phyloP scores from a whole-genome alignment of 2,329 filamentous ascomycete genomes.

The Furcasterigmium sp. region DNA sequence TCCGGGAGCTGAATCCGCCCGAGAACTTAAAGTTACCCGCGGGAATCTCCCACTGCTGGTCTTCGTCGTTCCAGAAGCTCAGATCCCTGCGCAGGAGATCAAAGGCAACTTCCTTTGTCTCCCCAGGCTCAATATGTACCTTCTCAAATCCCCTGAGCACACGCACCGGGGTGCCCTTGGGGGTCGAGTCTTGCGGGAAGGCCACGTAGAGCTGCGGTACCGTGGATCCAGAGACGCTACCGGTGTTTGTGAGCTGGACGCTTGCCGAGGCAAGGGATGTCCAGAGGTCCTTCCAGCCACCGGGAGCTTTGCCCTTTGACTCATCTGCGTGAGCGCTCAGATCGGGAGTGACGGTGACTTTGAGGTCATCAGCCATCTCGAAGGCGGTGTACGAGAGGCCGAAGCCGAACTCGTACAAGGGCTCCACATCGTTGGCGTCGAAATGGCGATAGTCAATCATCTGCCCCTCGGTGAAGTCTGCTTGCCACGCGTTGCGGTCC shows the following conservation, averaged over 20 bases:
- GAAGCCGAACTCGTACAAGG: slow-evolving; percentile 49
- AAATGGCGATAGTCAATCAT: slow-evolving; percentile 53
- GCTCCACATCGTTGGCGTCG: slow-evolving; percentile 38
- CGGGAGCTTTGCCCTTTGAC: slow-evolving; percentile 24
- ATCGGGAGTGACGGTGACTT: background rate
- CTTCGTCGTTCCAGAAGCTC: slow-evolving; percentile 56
- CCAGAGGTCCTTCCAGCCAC: slow-evolving; percentile 51
- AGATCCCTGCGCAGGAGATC: slow-evolving; percentile 55
- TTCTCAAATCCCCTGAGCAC: slow-evolving; percentile 62
- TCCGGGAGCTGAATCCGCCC: slow-evolving; percentile 2
- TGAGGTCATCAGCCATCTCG: slow-evolving; percentile 12
- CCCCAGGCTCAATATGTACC: slow-evolving; percentile 39
- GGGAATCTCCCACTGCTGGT: slow-evolving; percentile 52
- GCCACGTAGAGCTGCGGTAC: slow-evolving; percentile 54
- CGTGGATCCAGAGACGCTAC: slow-evolving; percentile 43
- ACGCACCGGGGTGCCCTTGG: slow-evolving; percentile 41
- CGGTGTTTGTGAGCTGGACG: slow-evolving; percentile 58
- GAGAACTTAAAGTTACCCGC: slow-evolving; percentile 16
- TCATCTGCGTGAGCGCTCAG: background rate
- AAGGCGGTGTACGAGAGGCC: slow-evolving; percentile 52
- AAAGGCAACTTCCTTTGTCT: slow-evolving; percentile 39
- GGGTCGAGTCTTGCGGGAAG: slow-evolving; percentile 41
- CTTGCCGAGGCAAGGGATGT: slow-evolving; percentile 52
- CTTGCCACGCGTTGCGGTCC: slow-evolving; percentile 47
- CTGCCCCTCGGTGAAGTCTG: slow-evolving; percentile 45